Conservation (phyloP, 2,329 filamentous ascomycete species). For the Claviceps sp. region DNA sequence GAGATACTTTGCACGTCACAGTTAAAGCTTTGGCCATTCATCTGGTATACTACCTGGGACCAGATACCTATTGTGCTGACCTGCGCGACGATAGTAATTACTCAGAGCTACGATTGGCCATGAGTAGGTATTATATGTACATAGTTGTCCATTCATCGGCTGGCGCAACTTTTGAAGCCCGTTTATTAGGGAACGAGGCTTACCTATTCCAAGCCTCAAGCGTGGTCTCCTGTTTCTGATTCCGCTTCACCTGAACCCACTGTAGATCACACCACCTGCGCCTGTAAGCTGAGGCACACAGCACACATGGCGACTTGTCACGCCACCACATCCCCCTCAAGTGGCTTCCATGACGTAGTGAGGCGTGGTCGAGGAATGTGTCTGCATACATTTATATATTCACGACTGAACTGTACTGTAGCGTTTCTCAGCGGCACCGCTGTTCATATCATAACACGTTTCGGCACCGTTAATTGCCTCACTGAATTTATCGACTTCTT, state of each 20-base stretch:
- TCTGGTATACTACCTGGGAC: too few species aligned
- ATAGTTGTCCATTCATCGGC: too few species aligned
- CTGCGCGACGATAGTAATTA: too few species aligned
- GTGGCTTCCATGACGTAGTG: background rate
- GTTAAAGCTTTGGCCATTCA: too few species aligned
- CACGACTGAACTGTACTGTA: too few species aligned
- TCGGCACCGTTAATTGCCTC: background rate
- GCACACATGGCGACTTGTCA: background rate
- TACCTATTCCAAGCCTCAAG: too few species aligned
- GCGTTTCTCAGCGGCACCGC: background rate
- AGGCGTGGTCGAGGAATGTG: background rate
- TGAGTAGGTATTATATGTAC: too few species aligned
- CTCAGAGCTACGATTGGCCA: too few species aligned
- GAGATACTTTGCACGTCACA: too few species aligned
- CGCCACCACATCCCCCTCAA: background rate
- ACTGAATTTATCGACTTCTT: background rate
- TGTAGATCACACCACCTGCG: background rate
- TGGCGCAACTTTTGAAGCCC: too few species aligned
- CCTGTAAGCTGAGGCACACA: background rate
- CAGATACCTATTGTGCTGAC: too few species aligned
- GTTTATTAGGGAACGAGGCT: too few species aligned
- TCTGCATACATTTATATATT: background rate
- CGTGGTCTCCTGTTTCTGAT: background rate
- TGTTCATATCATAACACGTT: background rate
- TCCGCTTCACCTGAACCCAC: background rate